Percentiles rank a stretch among this genome's conserved stretches.
Conservation (phyloP, 164 flowering plant species). For the Annona cherimola region DNA sequence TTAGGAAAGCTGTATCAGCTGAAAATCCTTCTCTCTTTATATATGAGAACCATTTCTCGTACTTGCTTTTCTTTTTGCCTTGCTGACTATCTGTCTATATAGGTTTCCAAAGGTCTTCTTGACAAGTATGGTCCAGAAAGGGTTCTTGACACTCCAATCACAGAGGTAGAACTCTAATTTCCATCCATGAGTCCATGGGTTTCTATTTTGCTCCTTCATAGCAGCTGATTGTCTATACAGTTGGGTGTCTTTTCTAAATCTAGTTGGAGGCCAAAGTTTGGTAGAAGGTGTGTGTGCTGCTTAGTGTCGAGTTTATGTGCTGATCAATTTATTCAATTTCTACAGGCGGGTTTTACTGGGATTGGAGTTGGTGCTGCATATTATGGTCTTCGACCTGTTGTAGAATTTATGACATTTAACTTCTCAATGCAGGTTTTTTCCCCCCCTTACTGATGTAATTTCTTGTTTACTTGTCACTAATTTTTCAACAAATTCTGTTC, state of each 20-base stretch:
- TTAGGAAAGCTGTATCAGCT: constrained; percentile 25
- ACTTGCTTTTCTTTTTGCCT: background rate
- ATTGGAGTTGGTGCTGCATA: constrained; percentile 98
- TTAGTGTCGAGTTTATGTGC: background rate
- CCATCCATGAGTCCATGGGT: background rate
- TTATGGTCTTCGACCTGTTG: constrained; percentile 73
- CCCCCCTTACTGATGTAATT: background rate
- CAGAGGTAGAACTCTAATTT: constrained; percentile 54
- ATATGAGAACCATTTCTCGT: background rate
- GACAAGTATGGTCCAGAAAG: constrained; percentile 95
- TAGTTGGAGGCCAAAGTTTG: background rate
- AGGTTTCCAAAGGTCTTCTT: constrained; percentile 88
- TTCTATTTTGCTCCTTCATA: background rate
- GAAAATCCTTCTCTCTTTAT: background rate
- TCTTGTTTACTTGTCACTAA: background rate
- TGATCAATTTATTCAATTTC: background rate
- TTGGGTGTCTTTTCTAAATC: background rate
- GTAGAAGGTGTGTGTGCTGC: background rate
- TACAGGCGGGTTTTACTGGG: constrained; percentile 96
- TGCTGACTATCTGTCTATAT: constrained; percentile 3
- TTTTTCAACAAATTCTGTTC: background rate
- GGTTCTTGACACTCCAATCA: constrained; percentile 93
- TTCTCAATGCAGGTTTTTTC: constrained; percentile 93
- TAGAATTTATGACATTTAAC: constrained; percentile 98
- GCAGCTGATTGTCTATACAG: background rate